A percentile compares a stretch with the other conserved stretches of the same genome.
phyloP scores from a whole-genome alignment of 306 rosid species.

The Leucaena leucocephala region DNA sequence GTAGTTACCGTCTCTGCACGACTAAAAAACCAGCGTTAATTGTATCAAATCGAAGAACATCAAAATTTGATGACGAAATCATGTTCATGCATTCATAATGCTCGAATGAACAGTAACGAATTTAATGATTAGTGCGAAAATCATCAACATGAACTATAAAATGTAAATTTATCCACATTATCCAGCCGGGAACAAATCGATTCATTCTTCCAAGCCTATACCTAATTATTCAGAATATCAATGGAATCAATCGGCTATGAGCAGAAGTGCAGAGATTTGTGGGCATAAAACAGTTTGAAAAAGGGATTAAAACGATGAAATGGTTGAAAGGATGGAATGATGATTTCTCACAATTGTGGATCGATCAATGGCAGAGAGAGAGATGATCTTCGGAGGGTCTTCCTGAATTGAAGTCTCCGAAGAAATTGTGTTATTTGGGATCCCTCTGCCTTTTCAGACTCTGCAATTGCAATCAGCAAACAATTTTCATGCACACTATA shows the following conservation, averaged over 20 bases:
- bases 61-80: not conserved
- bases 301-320: not conserved
- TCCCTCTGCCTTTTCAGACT: conserved; percentile 18
- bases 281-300: not conserved
- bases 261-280: not conserved
- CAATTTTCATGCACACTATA: not conserved
- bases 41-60: not conserved
- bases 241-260: not conserved
- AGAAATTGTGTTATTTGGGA: conserved; percentile 15
- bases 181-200: not conserved
- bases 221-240: not conserved
- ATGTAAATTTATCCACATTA: not conserved
- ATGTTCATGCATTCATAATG: conserved; percentile 25
- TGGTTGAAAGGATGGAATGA: conserved; percentile 1
- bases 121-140: not conserved
- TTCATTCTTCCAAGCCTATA: not conserved
- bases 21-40: not conserved
- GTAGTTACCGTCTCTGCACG: conserved; percentile 19
- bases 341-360: conserved; percentile 18
- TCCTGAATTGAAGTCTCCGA: conserved; percentile 13
- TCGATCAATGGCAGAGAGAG: conserved; percentile 16
- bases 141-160: not conserved
- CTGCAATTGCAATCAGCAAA: conserved; percentile 10
- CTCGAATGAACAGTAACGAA: not conserved
- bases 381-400: conserved; percentile 13